These are phyloP conservation scores for Leishmania gerbilli DNA, from an alignment of 208 protist genomes.

Conservation along the genomic window DNA sequence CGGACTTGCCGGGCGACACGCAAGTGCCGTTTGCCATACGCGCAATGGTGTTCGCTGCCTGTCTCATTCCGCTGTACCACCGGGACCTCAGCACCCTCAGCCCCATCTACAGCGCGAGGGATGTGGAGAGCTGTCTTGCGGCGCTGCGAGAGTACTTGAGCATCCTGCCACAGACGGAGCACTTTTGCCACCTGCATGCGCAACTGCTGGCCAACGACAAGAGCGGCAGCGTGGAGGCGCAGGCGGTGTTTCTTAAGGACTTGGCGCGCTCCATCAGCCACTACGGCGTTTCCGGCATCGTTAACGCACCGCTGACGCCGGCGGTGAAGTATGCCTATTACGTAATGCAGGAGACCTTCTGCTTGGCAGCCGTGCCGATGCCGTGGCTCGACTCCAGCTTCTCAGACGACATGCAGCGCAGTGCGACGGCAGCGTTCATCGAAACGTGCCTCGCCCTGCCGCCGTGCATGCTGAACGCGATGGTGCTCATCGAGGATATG, in stretches of 20 bases:
- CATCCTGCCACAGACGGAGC: constrained; percentile 43
- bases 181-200: constrained; percentile 70
- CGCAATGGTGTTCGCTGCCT: constrained; percentile 48
- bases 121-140: constrained; percentile 31
- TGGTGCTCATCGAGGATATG: constrained; percentile 50
- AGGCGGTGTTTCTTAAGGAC: constrained; percentile 42
- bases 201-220: constrained; percentile 63
- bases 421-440: constrained; percentile 55
- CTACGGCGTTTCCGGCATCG: constrained; percentile 22
- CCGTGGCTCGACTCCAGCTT: constrained; percentile 54
- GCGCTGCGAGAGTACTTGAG: constrained; percentile 32
- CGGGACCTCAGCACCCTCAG: constrained; percentile 25
- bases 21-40: constrained; percentile 58
- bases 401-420: constrained; percentile 36
- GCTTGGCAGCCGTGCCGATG: constrained; percentile 55
- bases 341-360: constrained; percentile 71
- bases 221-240: constrained; percentile 25
- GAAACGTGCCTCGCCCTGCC: constrained; percentile 62
- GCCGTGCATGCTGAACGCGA: constrained; percentile 55
- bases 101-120: constrained; percentile 29
- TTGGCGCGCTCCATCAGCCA: constrained; percentile 42
- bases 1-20: constrained; percentile 31
- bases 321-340: constrained; percentile 75
- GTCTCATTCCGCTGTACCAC: constrained; percentile 52
- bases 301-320: constrained; percentile 36